These are phyloP conservation scores for Rhizopogon salebrosus DNA, from an alignment of 768 basidiomycete genomes.

Conservation along the genomic window DNA sequence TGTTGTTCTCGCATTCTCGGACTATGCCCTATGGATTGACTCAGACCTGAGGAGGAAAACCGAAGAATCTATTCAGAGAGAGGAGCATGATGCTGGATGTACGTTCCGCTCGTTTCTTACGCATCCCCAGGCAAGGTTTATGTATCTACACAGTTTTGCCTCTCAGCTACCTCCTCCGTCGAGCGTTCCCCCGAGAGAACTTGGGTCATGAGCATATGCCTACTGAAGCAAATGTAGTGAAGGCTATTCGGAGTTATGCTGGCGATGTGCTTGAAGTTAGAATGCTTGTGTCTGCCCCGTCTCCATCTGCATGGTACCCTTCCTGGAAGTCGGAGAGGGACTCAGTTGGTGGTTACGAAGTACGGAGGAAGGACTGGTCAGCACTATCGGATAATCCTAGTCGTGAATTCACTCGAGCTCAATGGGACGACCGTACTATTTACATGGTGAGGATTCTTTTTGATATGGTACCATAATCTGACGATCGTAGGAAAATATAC, in stretches of 20 bases:
- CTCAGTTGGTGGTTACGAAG: slow-evolving; percentile 55
- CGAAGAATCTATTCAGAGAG: slow-evolving; percentile 25
- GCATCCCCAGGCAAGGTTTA: slow-evolving; percentile 8
- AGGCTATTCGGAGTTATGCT: slow-evolving; percentile 50
- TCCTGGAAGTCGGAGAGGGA: slow-evolving; percentile 21
- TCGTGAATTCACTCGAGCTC: slow-evolving; percentile 29
- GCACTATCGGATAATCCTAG: slow-evolving; percentile 13
- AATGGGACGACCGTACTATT: slow-evolving; percentile 61
- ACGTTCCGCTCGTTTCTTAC: slow-evolving; percentile 21
- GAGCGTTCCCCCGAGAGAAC: slow-evolving; percentile 22
- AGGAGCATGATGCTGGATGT: slow-evolving; percentile 40
- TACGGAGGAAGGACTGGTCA: slow-evolving; percentile 49
- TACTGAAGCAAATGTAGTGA: slow-evolving; percentile 47
- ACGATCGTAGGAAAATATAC: slow-evolving; percentile 61
- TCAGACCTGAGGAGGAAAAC: slow-evolving; percentile 46
- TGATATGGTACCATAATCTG: not conserved
- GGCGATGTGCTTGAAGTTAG: slow-evolving; percentile 50
- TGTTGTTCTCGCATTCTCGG: slow-evolving; percentile 58
- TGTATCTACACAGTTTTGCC: slow-evolving; percentile 46
- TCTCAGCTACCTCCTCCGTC: slow-evolving; percentile 48
- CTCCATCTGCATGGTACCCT: slow-evolving; percentile 34
- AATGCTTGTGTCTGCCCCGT: slow-evolving; percentile 46
- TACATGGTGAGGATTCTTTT: slow-evolving; percentile 50
- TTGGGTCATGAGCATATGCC: slow-evolving; percentile 9
- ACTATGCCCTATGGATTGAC: slow-evolving; percentile 65